phyloP scores from a whole-genome alignment of 352 stramenopile genomes.

The Hyphochytrium catenoides region DNA sequence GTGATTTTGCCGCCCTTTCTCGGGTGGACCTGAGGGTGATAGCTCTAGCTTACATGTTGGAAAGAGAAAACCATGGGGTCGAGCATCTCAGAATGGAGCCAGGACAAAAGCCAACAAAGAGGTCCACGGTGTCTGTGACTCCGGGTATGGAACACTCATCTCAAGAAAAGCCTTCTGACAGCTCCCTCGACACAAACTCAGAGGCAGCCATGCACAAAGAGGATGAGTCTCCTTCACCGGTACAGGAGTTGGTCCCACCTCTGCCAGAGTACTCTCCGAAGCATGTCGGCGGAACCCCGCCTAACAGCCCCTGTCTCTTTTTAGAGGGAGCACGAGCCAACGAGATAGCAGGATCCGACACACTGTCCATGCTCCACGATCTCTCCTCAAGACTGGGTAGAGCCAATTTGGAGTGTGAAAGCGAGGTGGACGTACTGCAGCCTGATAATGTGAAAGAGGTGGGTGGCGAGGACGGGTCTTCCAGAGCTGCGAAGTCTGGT shows the following conservation, averaged over 20 bases:
- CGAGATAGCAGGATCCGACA: too few species aligned
- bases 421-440: too few species aligned
- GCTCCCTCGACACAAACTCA: constrained; percentile 24
- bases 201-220: constrained; percentile 54
- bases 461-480: too few species aligned
- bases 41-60: constrained; percentile 58
- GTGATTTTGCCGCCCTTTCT: constrained; percentile 53
- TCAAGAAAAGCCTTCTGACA: neutral
- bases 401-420: too few species aligned
- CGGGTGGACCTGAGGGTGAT: constrained; percentile 61
- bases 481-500: constrained; percentile 17
- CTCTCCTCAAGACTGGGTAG: too few species aligned
- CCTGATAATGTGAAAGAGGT: too few species aligned
- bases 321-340: too few species aligned
- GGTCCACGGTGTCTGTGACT: constrained; percentile 19
- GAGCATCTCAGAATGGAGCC: constrained; percentile 41
- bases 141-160: constrained; percentile 1
- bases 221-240: constrained; percentile 39
- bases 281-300: too few species aligned
- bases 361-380: too few species aligned
- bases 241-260: too few species aligned
- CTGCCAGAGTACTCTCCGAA: too few species aligned
- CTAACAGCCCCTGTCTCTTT: too few species aligned
- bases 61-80: constrained; percentile 33
- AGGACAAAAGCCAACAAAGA: constrained; percentile 21